phyloP scores from a whole-genome alignment of 148 eudicot species.

The Cornus kousa region DNA sequence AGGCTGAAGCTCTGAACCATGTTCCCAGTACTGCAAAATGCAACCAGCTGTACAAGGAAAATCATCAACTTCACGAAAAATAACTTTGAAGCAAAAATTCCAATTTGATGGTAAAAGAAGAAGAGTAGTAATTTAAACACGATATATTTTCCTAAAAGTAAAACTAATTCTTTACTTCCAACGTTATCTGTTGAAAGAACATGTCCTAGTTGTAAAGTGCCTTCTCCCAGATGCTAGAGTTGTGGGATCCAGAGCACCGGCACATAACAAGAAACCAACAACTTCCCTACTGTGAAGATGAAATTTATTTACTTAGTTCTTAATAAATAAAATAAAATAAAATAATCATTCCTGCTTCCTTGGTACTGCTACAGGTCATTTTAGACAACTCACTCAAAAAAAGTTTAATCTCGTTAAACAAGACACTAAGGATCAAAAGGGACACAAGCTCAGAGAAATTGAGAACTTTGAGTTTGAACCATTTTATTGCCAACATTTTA shows the following conservation, averaged over 20 bases:
- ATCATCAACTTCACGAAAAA: neutral
- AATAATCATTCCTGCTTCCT: neutral
- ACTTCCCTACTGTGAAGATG: no score
- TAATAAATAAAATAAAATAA: no score
- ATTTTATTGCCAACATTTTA: no score
- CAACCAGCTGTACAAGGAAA: constrained; percentile 30
- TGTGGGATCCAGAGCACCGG: no score
- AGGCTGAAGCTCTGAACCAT: constrained; percentile 34
- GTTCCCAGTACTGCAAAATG: constrained; percentile 48
- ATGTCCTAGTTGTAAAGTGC: neutral
- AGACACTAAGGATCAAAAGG: neutral
- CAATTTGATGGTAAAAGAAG: neutral
- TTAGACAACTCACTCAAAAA: neutral
- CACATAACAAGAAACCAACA: no score
- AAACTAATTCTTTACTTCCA: neutral
- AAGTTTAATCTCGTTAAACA: neutral
- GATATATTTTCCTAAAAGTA: neutral
- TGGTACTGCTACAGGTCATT: neutral
- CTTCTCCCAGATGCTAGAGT: neutral
- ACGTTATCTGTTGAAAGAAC: neutral
- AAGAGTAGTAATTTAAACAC: neutral
- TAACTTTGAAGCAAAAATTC: neutral
- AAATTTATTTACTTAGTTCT: neutral
- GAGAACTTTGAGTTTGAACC: no score
- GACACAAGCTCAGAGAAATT: no score